Conservation (phyloP, 805 yeast genomes). For the Blastobotrys attinorum region DNA sequence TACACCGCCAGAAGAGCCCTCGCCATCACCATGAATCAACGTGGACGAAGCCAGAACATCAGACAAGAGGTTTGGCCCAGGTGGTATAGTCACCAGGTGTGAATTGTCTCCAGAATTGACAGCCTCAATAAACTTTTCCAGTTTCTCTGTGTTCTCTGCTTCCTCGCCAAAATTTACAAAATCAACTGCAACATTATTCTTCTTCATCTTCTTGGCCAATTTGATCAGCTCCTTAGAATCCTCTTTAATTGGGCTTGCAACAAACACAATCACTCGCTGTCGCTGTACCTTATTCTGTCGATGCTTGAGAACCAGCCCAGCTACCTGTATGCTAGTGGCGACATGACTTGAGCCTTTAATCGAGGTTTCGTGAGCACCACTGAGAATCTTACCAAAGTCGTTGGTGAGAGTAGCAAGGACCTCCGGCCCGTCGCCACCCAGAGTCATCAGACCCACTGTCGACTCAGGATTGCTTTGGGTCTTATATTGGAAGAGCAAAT, state of each 20-base stretch:
- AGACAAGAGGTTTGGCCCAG: slow-evolving; percentile 77
- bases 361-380: slow-evolving; percentile 72
- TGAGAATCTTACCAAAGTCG: slow-evolving; percentile 76
- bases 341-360: slow-evolving; percentile 64
- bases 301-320: slow-evolving; percentile 87
- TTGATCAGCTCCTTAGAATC: slow-evolving; percentile 64
- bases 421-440: slow-evolving; percentile 72
- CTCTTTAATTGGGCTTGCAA: slow-evolving; percentile 77
- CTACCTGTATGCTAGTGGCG: slow-evolving; percentile 83
- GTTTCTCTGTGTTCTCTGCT: slow-evolving; percentile 60
- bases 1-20: slow-evolving; percentile 36
- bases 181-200: slow-evolving; percentile 85
- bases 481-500: slow-evolving; percentile 76
- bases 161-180: slow-evolving; percentile 90
- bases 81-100: slow-evolving; percentile 79
- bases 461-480: slow-evolving; percentile 86
- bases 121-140: slow-evolving; percentile 67
- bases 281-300: slow-evolving; percentile 90
- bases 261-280: slow-evolving; percentile 83
- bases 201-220: slow-evolving; percentile 87
- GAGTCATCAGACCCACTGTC: slow-evolving; percentile 84
- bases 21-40: slow-evolving; percentile 58
- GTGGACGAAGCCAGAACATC: slow-evolving; percentile 75
- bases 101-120: slow-evolving; percentile 57
- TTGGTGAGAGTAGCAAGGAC: slow-evolving; percentile 85